Evolutionary conservation across 352 stramenopile genomes (phyloP).

Genomic region (Phytophthora vignae): DNA sequence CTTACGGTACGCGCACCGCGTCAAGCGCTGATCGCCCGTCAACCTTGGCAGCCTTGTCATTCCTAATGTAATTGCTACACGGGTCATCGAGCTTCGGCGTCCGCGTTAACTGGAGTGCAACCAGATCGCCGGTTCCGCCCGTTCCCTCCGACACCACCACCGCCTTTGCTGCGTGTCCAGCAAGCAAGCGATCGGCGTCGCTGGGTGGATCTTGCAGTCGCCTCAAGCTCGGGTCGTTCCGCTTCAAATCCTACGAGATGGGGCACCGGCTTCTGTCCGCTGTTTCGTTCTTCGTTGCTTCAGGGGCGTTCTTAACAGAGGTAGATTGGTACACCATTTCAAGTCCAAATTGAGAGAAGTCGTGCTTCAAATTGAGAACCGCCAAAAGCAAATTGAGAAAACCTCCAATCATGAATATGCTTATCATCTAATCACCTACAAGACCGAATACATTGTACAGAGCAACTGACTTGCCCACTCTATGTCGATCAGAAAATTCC

Average conservation of each 20-base stretch:
- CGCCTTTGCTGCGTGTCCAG: slow-evolving; percentile 9
- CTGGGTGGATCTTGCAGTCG: slow-evolving; percentile 6
- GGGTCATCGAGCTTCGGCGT: neutral
- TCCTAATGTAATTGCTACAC: neutral
- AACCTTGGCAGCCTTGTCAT: neutral
- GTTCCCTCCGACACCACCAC: neutral
- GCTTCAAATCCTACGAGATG: slow-evolving; percentile 31
- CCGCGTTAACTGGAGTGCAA: neutral
- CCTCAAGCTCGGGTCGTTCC: neutral
- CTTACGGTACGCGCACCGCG: slow-evolving; percentile 7
- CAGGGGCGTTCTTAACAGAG: too few relatives aligned
- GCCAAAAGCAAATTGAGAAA: too few relatives aligned
- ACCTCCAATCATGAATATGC: too few relatives aligned
- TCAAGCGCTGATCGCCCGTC: neutral
- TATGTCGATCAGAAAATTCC: too few relatives aligned
- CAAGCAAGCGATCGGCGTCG: slow-evolving; percentile 1
- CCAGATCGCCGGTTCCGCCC: slow-evolving; percentile 3
- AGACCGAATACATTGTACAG: too few relatives aligned
- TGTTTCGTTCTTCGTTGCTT: slow-evolving; percentile 17
- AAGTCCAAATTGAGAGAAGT: too few relatives aligned
- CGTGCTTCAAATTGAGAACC: too few relatives aligned
- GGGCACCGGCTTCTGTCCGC: slow-evolving; percentile 10
- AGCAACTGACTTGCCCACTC: too few relatives aligned
- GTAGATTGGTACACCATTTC: too few relatives aligned
- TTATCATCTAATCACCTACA: too few relatives aligned